Evolutionary conservation across 129 eudicot genomes (phyloP), one percentile per base, ranked within the genome.

Genomic region (Saposhnikovia divaricata): DNA sequence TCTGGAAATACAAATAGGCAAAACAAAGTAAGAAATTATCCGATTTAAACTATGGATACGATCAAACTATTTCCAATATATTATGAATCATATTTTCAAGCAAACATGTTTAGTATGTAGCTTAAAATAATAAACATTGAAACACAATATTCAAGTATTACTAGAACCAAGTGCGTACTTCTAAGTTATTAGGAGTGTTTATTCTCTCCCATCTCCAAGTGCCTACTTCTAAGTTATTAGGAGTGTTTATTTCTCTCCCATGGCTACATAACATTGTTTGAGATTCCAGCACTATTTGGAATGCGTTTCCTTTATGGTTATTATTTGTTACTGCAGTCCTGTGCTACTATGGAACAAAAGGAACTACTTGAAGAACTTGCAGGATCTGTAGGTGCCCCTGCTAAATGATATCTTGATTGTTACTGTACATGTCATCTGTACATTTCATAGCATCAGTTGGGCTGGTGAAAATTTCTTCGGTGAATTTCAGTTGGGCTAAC

Each of bases 351-450:
- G 93, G 99, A 96, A 82, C 99, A 92, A 81, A 86, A 92, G 86
- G 98, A 90, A 83, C 27, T 92, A 76, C 90, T 96, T 34, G 97
- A 90, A 84, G 99, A 92, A 85, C 97, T 92, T 81, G 99, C 97
- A 1, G 91, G 81, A 43, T 92, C 99, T 28, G 91, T 76, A 25
- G 86, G 87, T 48, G 82, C 83, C 55, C 59, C 92, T 69, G 84
- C 88, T 43, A 65, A 83, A 39, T 90, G 42, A 75, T 46, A 28
- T 25, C n/a, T 42, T 75, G n/a, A 39, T 4, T 75, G 14, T 46
- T 28, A 13, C n/a, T n/a, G n/a, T n/a, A n/a, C n/a, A n/a, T n/a
- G n/a, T n/a, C n/a, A n/a, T n/a, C 48, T 75, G 31, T n/a, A 45
- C 53, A 45, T 9, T 71, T 39, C n/a, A 14, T 18, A 40, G 13